phyloP scores from a whole-genome alignment of 73 alveolate genomes.

The Paramecium caudatum region DNA sequence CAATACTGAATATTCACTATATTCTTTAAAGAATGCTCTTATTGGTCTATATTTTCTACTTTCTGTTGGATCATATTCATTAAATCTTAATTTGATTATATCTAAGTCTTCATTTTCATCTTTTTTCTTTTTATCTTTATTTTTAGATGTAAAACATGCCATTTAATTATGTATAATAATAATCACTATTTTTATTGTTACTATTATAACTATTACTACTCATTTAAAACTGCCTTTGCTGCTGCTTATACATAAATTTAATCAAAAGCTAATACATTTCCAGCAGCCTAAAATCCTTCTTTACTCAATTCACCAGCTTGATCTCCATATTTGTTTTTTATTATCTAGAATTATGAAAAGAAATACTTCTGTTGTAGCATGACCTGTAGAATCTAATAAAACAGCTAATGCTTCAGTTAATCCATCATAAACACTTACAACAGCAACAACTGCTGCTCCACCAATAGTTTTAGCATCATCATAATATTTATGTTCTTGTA shows the following conservation, averaged over 20 bases:
- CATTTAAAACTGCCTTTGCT: constrained; percentile 30
- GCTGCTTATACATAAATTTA: constrained; percentile 38
- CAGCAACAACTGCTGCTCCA: constrained; percentile 40
- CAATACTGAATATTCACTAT: not conserved
- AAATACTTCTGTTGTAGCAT: constrained; percentile 62
- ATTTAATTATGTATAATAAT: not conserved
- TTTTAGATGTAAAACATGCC: not conserved
- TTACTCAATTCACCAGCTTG: constrained; percentile 43
- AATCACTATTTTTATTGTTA: not conserved
- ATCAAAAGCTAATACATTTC: constrained; percentile 45
- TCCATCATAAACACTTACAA: constrained; percentile 62
- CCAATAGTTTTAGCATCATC: constrained; percentile 49
- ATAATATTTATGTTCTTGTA: constrained; percentile 47
- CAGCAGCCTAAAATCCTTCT: constrained; percentile 54
- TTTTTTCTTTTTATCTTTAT: not conserved
- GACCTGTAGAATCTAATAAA: not conserved
- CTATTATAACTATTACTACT: constrained; percentile 15
- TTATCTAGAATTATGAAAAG: not conserved
- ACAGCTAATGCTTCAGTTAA: constrained; percentile 53
- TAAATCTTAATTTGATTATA: not conserved
- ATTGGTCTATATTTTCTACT: not conserved
- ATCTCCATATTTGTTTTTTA: constrained; percentile 65
- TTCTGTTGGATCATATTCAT: not conserved
- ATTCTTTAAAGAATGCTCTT: not conserved
- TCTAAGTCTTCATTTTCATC: not conserved